These are phyloP conservation scores for Aureobasidium lini DNA, from an alignment of 2,329 filamentous ascomycete species.

Conservation along the genomic window DNA sequence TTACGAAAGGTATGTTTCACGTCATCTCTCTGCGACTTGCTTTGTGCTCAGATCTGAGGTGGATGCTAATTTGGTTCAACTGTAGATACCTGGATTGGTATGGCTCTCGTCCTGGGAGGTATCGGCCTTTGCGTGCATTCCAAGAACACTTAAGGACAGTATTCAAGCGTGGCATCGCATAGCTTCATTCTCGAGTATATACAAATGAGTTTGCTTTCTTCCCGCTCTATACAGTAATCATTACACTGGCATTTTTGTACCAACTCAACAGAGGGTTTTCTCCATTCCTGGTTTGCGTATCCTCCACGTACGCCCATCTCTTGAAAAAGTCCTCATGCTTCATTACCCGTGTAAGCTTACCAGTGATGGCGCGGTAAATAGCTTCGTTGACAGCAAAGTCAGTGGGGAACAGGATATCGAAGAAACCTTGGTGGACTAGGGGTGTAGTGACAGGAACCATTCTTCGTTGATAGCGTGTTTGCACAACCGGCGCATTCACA, in stretches of 20 bases:
- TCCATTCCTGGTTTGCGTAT: constrained; percentile 79
- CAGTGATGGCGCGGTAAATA: constrained; percentile 87
- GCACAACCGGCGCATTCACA: constrained; percentile 88
- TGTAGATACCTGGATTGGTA: constrained; percentile 73
- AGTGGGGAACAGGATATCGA: constrained; percentile 97
- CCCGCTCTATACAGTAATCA: constrained; percentile 8
- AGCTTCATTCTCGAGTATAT: too few species aligned
- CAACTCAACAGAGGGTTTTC: constrained; percentile 89
- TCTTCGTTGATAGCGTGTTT: constrained; percentile 79
- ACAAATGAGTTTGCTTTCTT: too few species aligned
- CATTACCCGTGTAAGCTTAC: constrained; percentile 77
- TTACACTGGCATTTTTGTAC: constrained; percentile 80
- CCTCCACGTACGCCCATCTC: constrained; percentile 82
- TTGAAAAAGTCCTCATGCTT: constrained; percentile 87
- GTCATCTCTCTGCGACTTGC: neutral
- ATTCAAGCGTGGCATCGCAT: too few species aligned
- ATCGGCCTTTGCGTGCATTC: constrained; percentile 75
- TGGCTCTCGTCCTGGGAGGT: constrained; percentile 68
- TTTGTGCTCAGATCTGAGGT: neutral
- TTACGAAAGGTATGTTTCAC: constrained; percentile 59
- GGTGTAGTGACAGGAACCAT: constrained; percentile 88
- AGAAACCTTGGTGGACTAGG: constrained; percentile 94
- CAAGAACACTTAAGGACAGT: constrained; percentile 28
- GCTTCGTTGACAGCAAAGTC: constrained; percentile 87
- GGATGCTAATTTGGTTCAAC: constrained; percentile 10